These are phyloP conservation scores for Mollisiaceae sp. DNA, from an alignment of 2,329 filamentous ascomycete genomes.

Conservation along the genomic window DNA sequence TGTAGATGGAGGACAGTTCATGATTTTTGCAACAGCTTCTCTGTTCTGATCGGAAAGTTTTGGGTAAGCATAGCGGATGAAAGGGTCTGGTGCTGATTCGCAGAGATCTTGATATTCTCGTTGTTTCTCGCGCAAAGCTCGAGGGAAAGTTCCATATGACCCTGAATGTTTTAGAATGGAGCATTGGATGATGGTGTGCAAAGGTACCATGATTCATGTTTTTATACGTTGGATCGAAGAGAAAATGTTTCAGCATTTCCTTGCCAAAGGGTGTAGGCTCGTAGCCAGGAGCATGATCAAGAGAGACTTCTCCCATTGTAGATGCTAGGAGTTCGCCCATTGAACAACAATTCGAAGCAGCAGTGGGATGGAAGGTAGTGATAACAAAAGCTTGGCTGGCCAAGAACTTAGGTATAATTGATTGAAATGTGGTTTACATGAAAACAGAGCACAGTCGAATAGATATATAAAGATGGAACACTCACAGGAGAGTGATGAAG, in stretches of 20 bases:
- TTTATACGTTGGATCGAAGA: constrained; percentile 40
- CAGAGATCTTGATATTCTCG: constrained; percentile 68
- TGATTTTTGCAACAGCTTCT: constrained; percentile 64
- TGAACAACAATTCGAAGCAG: neutral
- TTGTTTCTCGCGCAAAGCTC: constrained; percentile 61
- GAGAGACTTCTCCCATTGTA: constrained; percentile 32
- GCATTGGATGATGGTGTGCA: neutral
- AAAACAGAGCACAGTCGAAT: neutral
- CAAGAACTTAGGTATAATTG: neutral
- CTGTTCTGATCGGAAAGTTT: constrained; percentile 68
- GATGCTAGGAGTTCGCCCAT: constrained; percentile 14
- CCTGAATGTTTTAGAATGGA: constrained; percentile 47
- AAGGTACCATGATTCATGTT: constrained; percentile 46
- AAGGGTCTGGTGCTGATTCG: constrained; percentile 75
- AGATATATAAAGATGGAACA: neutral
- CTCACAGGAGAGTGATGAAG: neutral
- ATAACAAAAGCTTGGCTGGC: neutral
- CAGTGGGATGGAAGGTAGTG: constrained; percentile 1
- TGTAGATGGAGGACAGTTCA: constrained; percentile 69
- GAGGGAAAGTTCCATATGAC: constrained; percentile 81
- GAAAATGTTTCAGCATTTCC: constrained; percentile 44
- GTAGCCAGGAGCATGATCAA: constrained; percentile 28
- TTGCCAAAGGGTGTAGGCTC: constrained; percentile 41
- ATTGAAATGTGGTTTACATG: neutral
- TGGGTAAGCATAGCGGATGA: constrained; percentile 73